phyloP scores from a whole-genome alignment of 1,284 basidiomycete genomes.

The Schizophyllum commune region DNA sequence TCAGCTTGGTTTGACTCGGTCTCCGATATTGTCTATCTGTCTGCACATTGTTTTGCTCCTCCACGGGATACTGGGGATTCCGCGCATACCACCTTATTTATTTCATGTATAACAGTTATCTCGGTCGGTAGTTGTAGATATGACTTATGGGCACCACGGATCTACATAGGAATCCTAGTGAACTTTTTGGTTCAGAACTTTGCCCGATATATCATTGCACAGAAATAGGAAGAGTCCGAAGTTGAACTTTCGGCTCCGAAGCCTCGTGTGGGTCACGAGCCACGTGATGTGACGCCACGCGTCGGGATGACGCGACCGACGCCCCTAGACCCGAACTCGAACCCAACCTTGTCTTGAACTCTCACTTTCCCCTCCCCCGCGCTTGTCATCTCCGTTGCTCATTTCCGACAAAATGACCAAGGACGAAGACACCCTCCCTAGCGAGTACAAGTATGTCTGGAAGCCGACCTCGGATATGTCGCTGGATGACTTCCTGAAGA shows the following conservation, averaged over 20 bases:
- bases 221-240: too few relatives aligned
- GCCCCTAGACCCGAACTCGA: neutral
- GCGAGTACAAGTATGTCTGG: conserved; percentile 39
- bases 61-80: neutral
- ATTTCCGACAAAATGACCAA: neutral
- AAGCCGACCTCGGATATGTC: conserved; percentile 26
- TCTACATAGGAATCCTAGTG: too few relatives aligned
- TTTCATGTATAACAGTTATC: neutral
- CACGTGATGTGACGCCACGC: neutral
- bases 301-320: neutral
- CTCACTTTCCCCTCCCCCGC: neutral
- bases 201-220: too few relatives aligned
- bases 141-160: neutral
- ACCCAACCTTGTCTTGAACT: neutral
- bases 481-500: conserved; percentile 38
- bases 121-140: neutral
- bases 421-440: conserved; percentile 23
- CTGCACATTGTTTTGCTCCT: neutral
- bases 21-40: neutral
- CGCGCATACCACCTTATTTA: neutral
- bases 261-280: too few relatives aligned
- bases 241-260: too few relatives aligned
- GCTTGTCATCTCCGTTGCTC: neutral
- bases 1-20: neutral
- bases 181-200: too few relatives aligned